phyloP scores from a whole-genome alignment of 257 asterid species.

The Petrea volubilis region DNA sequence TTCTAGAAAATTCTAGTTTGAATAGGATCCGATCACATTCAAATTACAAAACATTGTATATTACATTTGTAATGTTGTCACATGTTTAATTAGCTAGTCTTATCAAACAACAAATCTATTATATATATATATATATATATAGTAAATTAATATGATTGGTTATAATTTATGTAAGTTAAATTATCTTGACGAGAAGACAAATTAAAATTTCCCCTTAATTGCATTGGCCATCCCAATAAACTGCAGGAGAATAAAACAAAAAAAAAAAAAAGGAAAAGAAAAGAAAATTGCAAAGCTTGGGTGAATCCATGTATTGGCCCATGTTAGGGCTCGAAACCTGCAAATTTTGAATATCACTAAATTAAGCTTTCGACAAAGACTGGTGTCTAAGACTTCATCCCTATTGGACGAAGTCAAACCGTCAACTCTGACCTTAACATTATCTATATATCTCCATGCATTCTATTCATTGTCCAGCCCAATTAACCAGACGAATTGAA shows the following conservation, averaged over 20 bases:
- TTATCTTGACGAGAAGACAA: no score
- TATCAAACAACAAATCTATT: no score
- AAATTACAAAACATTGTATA: no score
- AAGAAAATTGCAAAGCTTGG: not conserved
- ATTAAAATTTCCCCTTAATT: no score
- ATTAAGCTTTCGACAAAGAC: not conserved
- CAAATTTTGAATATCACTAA: not conserved
- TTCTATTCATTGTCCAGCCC: not conserved
- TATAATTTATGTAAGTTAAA: no score
- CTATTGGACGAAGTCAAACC: conserved; percentile 38
- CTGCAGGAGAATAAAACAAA: not conserved
- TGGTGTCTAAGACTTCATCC: not conserved
- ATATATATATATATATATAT: no score
- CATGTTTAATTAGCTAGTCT: no score
- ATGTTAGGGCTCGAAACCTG: not conserved
- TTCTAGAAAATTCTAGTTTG: no score
- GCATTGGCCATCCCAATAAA: no score
- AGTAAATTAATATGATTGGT: no score
- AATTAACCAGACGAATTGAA: not conserved
- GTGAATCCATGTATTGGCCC: not conserved
- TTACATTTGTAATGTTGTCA: no score
- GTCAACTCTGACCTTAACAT: conserved; percentile 36
- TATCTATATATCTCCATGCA: conserved; percentile 16
- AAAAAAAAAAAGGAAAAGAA: not conserved
- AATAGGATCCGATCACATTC: no score